Evolutionary conservation across 179 eudicot genomes (phyloP).

Genomic region (Drosera spatulata): DNA sequence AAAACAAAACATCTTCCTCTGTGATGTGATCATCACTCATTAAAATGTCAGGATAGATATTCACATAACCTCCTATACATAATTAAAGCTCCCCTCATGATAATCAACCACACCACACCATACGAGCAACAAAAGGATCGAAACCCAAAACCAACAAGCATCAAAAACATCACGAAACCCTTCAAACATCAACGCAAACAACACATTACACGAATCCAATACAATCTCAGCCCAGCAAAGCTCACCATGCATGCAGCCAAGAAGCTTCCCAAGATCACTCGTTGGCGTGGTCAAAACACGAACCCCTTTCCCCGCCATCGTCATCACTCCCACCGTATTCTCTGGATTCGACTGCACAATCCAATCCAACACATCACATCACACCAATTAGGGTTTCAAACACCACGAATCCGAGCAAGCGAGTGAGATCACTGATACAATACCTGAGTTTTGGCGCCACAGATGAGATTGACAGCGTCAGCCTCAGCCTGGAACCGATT

Average conservation of each 20-base stretch:
- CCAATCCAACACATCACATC: not conserved
- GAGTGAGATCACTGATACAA: not conserved
- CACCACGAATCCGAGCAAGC: not conserved
- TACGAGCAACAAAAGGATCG: too few species aligned
- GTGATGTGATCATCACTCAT: too few species aligned
- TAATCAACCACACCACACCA: too few species aligned
- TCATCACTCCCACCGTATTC: constrained; percentile 90
- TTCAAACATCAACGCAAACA: not conserved
- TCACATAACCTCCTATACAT: too few species aligned
- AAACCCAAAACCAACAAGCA: not conserved
- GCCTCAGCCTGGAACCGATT: constrained; percentile 73
- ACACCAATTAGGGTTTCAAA: constrained; percentile 9
- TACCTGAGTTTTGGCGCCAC: constrained; percentile 98
- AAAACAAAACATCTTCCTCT: too few species aligned
- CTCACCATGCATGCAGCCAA: constrained; percentile 96
- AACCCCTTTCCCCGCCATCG: constrained; percentile 26
- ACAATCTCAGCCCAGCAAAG: not conserved
- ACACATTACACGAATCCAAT: not conserved
- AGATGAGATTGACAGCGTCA: constrained; percentile 84
- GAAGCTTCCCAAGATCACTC: constrained; percentile 84
- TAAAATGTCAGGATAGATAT: too few species aligned
- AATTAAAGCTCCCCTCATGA: too few species aligned
- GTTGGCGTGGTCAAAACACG: constrained; percentile 93
- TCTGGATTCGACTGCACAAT: constrained; percentile 77
- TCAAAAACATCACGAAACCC: not conserved